Evolutionary conservation across 176 grass and related monocot species (phyloP), one percentile per base, ranked within the genome.

Genomic region (Phoenix roebelenii): DNA sequence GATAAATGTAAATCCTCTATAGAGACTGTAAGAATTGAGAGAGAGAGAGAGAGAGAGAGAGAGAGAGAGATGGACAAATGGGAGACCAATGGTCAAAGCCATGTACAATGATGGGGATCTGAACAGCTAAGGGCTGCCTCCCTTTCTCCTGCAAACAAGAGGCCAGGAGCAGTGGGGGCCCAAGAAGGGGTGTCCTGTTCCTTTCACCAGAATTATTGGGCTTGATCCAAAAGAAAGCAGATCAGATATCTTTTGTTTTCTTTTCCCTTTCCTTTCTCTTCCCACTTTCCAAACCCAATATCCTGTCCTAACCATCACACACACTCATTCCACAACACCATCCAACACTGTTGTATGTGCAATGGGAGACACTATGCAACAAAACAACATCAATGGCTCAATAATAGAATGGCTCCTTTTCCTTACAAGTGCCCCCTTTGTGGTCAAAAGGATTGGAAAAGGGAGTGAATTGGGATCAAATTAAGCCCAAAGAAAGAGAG

Each of bases 21-120:
- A 22, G 5, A 22, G 54, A 3, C 22, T 4, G 7, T 22, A 18
- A 56, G 22, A 3, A 18, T 22, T 12, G 5, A 23, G 1, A 22
- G 18, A 12, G 7, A 55, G 16, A 23, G 54, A 22, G 54, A 55
- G 52, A 53, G 51, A 54, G 52, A 54, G 52, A 54, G 52, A 20
- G 54, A 56, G 54, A 55, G 53, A 23, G 54, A 56, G 10, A 22
- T 3, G 18, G 54, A 3, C 7, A 23, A 56, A 12, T 22, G 54
- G 54, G 54, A 56, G 54, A 56, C 54, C 18, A 56, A 56, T 23
- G 54, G 54, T 56, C 54, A 56, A 56, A 56, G 18, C 15, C 20
- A 22, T 56, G 54, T 56, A 56, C 54, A 56, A 56, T 56, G 54
- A 56, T 56, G 23, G 54, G 54, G 54, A 56, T 56, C 54, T 56